Evolutionary conservation across 805 yeast genomes (phyloP).

Genomic region (Brettanomyces custersianus): DNA sequence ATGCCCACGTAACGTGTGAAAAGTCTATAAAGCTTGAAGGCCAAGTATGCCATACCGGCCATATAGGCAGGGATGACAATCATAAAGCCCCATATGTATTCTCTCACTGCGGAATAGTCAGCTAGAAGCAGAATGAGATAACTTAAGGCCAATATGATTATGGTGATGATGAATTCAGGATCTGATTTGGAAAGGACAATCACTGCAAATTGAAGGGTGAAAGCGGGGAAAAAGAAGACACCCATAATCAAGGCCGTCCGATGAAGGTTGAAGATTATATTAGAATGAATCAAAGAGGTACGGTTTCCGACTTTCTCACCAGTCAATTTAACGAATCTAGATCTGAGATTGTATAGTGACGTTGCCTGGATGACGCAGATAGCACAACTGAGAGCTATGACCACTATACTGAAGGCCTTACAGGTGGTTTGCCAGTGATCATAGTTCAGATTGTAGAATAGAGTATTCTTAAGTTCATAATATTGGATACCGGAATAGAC

Average conservation of each 20-base stretch:
- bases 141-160: conserved; percentile 18
- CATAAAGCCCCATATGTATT: conserved; percentile 16
- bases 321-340: conserved; percentile 8
- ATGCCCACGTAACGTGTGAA: conserved; percentile 23
- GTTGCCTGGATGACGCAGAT: conserved; percentile 26
- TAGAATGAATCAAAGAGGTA: conserved; percentile 23
- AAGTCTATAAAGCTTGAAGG: conserved; percentile 31
- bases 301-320: conserved; percentile 29
- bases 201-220: conserved; percentile 35
- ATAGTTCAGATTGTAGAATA: conserved; percentile 11
- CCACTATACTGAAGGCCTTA: conserved; percentile 29
- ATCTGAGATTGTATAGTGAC: conserved; percentile 12
- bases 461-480: conserved; percentile 23
- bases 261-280: conserved; percentile 31
- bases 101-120: conserved; percentile 30
- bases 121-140: conserved; percentile 21
- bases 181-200: conserved; percentile 29
- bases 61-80: conserved; percentile 20
- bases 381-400: conserved; percentile 27
- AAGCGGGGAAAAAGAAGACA: conserved; percentile 34
- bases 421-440: conserved; percentile 26
- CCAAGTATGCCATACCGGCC: conserved; percentile 30
- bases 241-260: conserved; percentile 14
- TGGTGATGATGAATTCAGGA: conserved; percentile 34
- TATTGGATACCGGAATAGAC: conserved; percentile 37